Conservation (phyloP, 2,329 filamentous ascomycete species). For the Penicillium sp. region DNA sequence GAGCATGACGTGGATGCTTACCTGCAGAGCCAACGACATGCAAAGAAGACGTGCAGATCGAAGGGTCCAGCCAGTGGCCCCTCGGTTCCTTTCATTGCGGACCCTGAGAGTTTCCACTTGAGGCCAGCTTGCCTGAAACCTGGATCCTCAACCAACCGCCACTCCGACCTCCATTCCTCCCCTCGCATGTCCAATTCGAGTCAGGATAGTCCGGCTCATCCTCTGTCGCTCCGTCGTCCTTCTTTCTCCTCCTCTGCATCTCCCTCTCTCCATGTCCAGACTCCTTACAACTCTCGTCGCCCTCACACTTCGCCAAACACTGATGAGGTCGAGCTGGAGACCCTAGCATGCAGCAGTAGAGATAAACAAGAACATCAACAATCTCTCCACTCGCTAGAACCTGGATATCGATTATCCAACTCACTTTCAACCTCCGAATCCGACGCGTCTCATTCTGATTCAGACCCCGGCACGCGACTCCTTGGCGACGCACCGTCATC, state of each 20-base stretch:
- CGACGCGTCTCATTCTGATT: conserved; percentile 18
- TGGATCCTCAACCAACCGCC: conserved; percentile 1
- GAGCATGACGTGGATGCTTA: neutral
- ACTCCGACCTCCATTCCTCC: conserved; percentile 12
- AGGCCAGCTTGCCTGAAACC: conserved; percentile 36
- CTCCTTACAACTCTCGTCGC: conserved; percentile 14
- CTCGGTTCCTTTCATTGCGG: conserved; percentile 1
- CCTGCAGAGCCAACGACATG: neutral
- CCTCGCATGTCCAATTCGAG: conserved; percentile 18
- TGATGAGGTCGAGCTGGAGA: conserved; percentile 27
- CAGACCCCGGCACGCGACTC: conserved; percentile 16
- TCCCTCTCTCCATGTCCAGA: conserved; percentile 22
- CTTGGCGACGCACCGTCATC: conserved; percentile 16
- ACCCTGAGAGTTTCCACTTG: conserved; percentile 14
- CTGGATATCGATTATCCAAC: conserved; percentile 11
- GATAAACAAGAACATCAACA: conserved; percentile 13
- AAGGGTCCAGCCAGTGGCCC: conserved; percentile 8
- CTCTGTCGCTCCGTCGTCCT: conserved; percentile 4
- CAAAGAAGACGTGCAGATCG: conserved; percentile 4
- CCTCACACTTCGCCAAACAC: conserved; percentile 9
- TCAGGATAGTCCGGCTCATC: neutral
- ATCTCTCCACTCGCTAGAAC: neutral
- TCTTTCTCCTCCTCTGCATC: conserved; percentile 15
- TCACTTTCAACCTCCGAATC: conserved; percentile 16
- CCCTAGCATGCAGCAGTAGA: conserved; percentile 25